A percentile compares a stretch with the other conserved stretches of the same genome.
phyloP scores from a whole-genome alignment of 1,284 basidiomycete genomes.

The Schizopora paradoxa region DNA sequence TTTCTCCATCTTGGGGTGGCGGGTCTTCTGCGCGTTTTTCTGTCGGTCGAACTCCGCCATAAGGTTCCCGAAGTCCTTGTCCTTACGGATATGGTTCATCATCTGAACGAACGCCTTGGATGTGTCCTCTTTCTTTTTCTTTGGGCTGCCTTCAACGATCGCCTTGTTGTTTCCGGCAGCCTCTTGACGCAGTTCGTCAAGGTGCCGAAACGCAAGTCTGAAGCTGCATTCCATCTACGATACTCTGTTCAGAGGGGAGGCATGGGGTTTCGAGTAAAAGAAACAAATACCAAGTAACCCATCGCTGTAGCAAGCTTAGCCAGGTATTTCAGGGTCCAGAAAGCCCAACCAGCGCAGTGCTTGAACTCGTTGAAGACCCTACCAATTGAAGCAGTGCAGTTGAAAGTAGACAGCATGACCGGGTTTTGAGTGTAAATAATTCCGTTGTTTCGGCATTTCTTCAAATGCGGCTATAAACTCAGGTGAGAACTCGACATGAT shows the following conservation, averaged over 20 bases:
- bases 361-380: slow-evolving; percentile 28
- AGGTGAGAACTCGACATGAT: neutral
- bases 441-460: slow-evolving; percentile 24
- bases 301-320: slow-evolving; percentile 67
- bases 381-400: slow-evolving; percentile 37
- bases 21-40: slow-evolving; percentile 45
- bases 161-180: slow-evolving; percentile 18
- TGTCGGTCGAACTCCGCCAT: slow-evolving; percentile 61
- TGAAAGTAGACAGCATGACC: slow-evolving; percentile 50
- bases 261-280: too few relatives aligned
- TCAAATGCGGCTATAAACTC: slow-evolving; percentile 21
- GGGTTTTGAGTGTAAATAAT: slow-evolving; percentile 32
- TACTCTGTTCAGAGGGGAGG: neutral
- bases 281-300: slow-evolving; percentile 66
- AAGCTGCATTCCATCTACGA: slow-evolving; percentile 75
- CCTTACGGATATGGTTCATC: slow-evolving; percentile 41
- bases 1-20: slow-evolving; percentile 93
- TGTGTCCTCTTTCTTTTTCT: slow-evolving; percentile 37
- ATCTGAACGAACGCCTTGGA: too few relatives aligned
- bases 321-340: slow-evolving; percentile 39
- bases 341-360: slow-evolving; percentile 38
- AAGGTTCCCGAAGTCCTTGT: slow-evolving; percentile 56
- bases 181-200: slow-evolving; percentile 41
- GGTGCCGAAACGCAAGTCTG: slow-evolving; percentile 66
- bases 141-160: slow-evolving; percentile 32